Evolutionary conservation across 306 rosid genomes (phyloP).

Genomic region (Biancaea sappan): DNA sequence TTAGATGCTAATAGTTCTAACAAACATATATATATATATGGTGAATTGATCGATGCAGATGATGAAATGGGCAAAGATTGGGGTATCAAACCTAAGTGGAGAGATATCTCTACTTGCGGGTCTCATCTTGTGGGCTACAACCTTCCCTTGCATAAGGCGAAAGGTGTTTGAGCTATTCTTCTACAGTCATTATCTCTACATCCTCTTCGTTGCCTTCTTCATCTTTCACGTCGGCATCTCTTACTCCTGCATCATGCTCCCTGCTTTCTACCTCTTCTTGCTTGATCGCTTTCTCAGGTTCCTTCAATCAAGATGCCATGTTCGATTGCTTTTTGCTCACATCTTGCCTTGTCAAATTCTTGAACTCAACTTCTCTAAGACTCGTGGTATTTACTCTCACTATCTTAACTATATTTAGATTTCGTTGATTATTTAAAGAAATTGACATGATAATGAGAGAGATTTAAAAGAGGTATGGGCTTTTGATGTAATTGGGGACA

Average conservation of each 20-base stretch:
- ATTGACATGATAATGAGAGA: too few species aligned
- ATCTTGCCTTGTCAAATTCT: constrained; percentile 59
- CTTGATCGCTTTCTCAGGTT: constrained; percentile 76
- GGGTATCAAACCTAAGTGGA: constrained; percentile 64
- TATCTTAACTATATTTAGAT: too few species aligned
- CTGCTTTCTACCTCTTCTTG: constrained; percentile 77
- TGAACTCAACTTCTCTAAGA: constrained; percentile 79
- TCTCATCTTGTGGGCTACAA: constrained; percentile 60
- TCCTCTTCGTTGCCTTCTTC: constrained; percentile 65
- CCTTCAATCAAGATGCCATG: constrained; percentile 54
- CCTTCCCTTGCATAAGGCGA: constrained; percentile 63
- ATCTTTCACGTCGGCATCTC: constrained; percentile 70
- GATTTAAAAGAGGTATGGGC: too few species aligned
- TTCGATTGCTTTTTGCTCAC: constrained; percentile 58
- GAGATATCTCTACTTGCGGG: constrained; percentile 65
- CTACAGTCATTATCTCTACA: constrained; percentile 75
- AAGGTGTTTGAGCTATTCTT: constrained; percentile 72
- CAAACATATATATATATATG: background rate
- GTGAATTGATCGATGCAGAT: constrained; percentile 44
- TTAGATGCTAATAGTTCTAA: too few species aligned
- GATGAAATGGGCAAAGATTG: constrained; percentile 59
- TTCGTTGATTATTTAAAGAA: too few species aligned
- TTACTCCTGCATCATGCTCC: constrained; percentile 56
- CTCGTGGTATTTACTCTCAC: too few species aligned
- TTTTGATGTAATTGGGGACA: too few species aligned